Evolutionary conservation across 805 yeast genomes (phyloP).

Genomic region (Cyberlindnera saturnus): DNA sequence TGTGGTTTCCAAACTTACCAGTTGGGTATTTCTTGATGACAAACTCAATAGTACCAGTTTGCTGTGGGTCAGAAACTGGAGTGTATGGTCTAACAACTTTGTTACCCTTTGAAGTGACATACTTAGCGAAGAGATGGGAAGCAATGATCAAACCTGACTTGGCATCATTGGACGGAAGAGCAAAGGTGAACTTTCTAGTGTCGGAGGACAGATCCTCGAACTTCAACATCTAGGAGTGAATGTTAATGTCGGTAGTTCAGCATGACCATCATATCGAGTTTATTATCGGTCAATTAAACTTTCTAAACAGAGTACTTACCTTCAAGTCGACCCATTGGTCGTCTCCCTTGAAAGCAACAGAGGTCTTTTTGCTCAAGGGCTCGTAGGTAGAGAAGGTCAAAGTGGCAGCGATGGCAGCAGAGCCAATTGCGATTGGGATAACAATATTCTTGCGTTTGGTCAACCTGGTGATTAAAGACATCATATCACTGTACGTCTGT

Average conservation of each 20-base stretch:
- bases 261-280: no score
- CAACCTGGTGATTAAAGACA: conserved; percentile 23
- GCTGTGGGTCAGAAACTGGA: conserved; percentile 67
- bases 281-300: no score
- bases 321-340: conserved; percentile 71
- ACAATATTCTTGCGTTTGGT: conserved; percentile 11
- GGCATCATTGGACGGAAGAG: conserved; percentile 59
- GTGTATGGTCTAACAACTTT: conserved; percentile 78
- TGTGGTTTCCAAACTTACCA: conserved; percentile 79
- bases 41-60: conserved; percentile 70
- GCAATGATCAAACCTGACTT: conserved; percentile 76
- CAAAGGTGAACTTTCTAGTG: conserved; percentile 66
- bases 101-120: conserved; percentile 74
- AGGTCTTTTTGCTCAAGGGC: conserved; percentile 31
- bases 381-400: conserved; percentile 24
- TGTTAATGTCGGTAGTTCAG: not conserved
- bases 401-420: conserved; percentile 40
- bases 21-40: conserved; percentile 78
- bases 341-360: conserved; percentile 52
- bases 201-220: conserved; percentile 48
- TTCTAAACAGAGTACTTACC: not conserved
- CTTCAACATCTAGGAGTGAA: conserved; percentile 27
- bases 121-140: conserved; percentile 76
- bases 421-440: conserved; percentile 39
- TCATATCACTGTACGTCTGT: not conserved